Conservation (phyloP, 2,329 filamentous ascomycete species). For the Lachnellula subtilissima region DNA sequence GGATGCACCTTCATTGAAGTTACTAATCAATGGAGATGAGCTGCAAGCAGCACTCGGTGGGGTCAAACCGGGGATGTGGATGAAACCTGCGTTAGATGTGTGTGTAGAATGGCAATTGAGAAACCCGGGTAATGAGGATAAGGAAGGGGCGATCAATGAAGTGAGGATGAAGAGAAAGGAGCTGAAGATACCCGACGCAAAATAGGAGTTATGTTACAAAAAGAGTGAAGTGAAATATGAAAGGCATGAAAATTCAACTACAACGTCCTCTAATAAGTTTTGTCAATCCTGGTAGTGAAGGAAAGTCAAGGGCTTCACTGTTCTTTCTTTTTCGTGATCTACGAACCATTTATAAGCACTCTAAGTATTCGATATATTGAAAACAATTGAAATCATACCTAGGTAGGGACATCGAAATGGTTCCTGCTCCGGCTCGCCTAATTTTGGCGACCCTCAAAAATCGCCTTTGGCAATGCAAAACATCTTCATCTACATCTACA, state of each 20-base stretch:
- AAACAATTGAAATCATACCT: too few species aligned
- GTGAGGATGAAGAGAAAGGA: slow-evolving; percentile 38
- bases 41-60: slow-evolving; percentile 62
- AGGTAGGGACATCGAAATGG: too few species aligned
- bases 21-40: slow-evolving; percentile 69
- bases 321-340: too few species aligned
- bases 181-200: slow-evolving; percentile 26
- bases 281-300: too few species aligned
- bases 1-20: slow-evolving; percentile 53
- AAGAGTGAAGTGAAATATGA: background rate
- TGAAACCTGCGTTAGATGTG: slow-evolving; percentile 71
- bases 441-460: background rate
- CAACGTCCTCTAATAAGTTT: background rate
- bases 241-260: background rate
- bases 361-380: too few species aligned
- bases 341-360: too few species aligned
- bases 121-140: slow-evolving; percentile 63
- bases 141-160: slow-evolving; percentile 54
- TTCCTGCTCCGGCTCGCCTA: too few species aligned
- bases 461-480: background rate
- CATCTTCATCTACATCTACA: background rate
- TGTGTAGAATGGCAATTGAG: slow-evolving; percentile 86
- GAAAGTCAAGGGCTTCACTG: too few species aligned
- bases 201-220: background rate
- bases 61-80: slow-evolving; percentile 76